These are phyloP conservation scores for Pseudofabraea citricarpa DNA, from an alignment of 2,329 filamentous ascomycete genomes.

Conservation along the genomic window DNA sequence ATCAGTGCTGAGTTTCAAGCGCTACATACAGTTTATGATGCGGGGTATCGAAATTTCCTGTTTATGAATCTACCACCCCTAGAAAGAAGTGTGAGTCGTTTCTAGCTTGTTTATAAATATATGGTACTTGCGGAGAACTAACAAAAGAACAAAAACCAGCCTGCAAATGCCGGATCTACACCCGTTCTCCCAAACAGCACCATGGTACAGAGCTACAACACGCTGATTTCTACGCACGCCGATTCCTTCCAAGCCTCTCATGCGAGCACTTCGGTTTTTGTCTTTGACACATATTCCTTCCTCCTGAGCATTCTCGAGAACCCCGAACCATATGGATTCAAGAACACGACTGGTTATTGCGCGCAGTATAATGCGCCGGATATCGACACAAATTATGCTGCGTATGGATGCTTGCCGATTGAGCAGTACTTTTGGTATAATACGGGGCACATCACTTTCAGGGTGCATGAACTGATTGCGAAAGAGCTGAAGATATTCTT, in stretches of 20 bases:
- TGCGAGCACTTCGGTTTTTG: conserved; percentile 30
- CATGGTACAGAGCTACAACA: conserved; percentile 41
- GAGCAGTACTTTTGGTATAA: conserved; percentile 44
- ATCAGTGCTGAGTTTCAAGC: conserved; percentile 35
- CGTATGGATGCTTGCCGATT: conserved; percentile 40
- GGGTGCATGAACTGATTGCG: conserved; percentile 34
- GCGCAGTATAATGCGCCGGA: conserved; percentile 39
- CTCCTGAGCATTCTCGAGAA: conserved; percentile 38
- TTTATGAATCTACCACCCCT: conserved; percentile 48
- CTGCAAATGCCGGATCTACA: conserved; percentile 23
- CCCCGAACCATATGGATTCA: conserved; percentile 35
- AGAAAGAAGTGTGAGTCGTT: conserved; percentile 31
- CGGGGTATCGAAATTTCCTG: conserved; percentile 41
- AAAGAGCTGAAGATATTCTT: conserved; percentile 18
- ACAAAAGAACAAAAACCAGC: not conserved
- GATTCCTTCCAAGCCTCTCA: conserved; percentile 18
- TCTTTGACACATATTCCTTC: conserved; percentile 39
- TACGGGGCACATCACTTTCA: conserved; percentile 39
- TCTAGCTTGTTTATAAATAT: not conserved
- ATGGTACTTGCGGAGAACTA: not conserved
- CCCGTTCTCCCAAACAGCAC: conserved; percentile 38
- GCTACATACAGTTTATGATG: conserved; percentile 33
- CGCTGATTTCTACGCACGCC: conserved; percentile 24
- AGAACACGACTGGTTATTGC: conserved; percentile 41
- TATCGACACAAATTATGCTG: conserved; percentile 34